A percentile compares a stretch with the other conserved stretches of the same genome.
phyloP scores from a whole-genome alignment of 208 protist species.

The Lotmaria passim region DNA sequence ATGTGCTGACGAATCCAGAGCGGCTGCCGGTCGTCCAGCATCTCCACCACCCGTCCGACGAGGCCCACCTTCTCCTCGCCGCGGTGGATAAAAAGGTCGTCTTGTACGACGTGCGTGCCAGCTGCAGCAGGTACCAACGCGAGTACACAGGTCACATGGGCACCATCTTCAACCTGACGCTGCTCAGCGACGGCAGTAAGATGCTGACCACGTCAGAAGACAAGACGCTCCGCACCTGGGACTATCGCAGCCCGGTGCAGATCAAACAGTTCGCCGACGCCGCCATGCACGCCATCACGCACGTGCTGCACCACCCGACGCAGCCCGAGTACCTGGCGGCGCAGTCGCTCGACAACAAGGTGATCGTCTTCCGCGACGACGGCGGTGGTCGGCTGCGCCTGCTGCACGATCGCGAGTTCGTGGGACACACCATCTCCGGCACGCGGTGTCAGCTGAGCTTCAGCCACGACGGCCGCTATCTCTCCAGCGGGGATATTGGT shows the following conservation, averaged over 20 bases:
- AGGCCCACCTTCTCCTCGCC: slow-evolving; percentile 56
- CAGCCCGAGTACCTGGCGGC: slow-evolving; percentile 86
- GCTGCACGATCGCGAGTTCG: slow-evolving; percentile 90
- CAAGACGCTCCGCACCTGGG: slow-evolving; percentile 97
- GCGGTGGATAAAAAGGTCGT: slow-evolving; percentile 70
- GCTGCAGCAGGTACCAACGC: slow-evolving; percentile 58
- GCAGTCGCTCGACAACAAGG: slow-evolving; percentile 97
- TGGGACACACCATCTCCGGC: slow-evolving; percentile 93
- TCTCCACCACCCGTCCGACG: slow-evolving; percentile 72
- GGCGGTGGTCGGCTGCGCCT: slow-evolving; percentile 84
- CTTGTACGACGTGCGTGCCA: slow-evolving; percentile 90
- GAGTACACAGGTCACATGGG: slow-evolving; percentile 97
- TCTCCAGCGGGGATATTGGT: slow-evolving; percentile 90
- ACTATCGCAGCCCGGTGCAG: slow-evolving; percentile 95
- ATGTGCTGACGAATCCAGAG: slow-evolving; percentile 74
- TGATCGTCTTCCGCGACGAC: slow-evolving; percentile 89
- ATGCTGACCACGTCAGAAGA: slow-evolving; percentile 96
- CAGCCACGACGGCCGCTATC: slow-evolving; percentile 92
- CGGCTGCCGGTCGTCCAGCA: slow-evolving; percentile 71
- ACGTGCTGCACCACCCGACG: slow-evolving; percentile 90
- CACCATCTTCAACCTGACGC: slow-evolving; percentile 95
- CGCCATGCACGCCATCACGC: slow-evolving; percentile 92
- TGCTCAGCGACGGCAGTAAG: slow-evolving; percentile 91
- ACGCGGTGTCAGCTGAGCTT: slow-evolving; percentile 94
- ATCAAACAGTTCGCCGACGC: slow-evolving; percentile 97